A percentile compares a stretch with the other conserved stretches of the same genome.
phyloP scores from a whole-genome alignment of 1,284 basidiomycete genomes.

The Apiotrichum sp. region DNA sequence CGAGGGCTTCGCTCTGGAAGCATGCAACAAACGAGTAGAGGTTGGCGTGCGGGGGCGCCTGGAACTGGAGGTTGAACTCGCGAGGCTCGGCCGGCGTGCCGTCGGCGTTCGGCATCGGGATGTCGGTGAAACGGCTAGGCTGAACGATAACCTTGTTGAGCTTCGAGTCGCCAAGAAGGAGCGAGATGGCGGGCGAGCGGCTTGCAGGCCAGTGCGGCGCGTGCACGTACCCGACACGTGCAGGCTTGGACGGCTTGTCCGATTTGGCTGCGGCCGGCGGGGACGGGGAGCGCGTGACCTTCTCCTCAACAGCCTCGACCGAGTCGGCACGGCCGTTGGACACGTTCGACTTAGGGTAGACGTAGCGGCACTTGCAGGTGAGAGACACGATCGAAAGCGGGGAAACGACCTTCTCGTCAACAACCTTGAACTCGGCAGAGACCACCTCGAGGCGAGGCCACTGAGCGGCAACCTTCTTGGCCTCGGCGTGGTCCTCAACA shows the following conservation, averaged over 20 bases:
- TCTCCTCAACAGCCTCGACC: slow-evolving; percentile 35
- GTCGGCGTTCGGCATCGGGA: slow-evolving; percentile 61
- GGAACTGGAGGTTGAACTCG: slow-evolving; percentile 86
- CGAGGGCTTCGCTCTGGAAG: slow-evolving; percentile 77
- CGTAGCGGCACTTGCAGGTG: slow-evolving; percentile 58
- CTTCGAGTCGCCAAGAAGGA: slow-evolving; percentile 87
- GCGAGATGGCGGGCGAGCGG: slow-evolving; percentile 83
- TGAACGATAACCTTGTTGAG: slow-evolving; percentile 83
- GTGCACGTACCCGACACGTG: slow-evolving; percentile 63
- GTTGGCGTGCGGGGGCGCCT: slow-evolving; percentile 79
- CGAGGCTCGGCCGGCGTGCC: slow-evolving; percentile 62
- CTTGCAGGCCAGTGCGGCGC: slow-evolving; percentile 86
- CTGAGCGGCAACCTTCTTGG: slow-evolving; percentile 61
- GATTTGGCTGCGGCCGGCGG: slow-evolving; percentile 43
- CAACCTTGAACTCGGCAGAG: slow-evolving; percentile 83
- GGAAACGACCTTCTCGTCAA: slow-evolving; percentile 80
- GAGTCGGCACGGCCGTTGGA: slow-evolving; percentile 18
- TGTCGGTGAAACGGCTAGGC: slow-evolving; percentile 73
- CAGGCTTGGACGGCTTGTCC: slow-evolving; percentile 46
- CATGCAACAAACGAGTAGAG: slow-evolving; percentile 85
- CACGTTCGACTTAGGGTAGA: slow-evolving; percentile 21
- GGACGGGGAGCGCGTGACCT: slow-evolving; percentile 46
- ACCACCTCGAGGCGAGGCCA: slow-evolving; percentile 77
- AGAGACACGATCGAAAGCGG: slow-evolving; percentile 86
- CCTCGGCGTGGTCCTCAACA: slow-evolving; percentile 57